phyloP scores from a whole-genome alignment of 805 yeast genomes.

The Metschnikowia santaceciliae region DNA sequence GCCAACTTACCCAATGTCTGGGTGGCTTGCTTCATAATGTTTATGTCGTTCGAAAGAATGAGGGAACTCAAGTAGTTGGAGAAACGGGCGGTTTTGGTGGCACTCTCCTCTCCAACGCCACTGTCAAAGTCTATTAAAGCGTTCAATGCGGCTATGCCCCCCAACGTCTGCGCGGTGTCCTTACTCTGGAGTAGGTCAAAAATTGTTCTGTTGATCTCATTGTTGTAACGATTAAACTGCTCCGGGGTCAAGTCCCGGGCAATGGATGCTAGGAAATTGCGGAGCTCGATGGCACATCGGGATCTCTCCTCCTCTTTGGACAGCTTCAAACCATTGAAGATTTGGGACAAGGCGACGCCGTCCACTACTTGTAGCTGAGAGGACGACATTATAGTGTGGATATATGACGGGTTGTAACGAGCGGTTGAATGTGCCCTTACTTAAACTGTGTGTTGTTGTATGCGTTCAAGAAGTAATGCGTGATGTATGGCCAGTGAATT shows the following conservation, averaged over 20 bases:
- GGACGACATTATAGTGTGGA: constrained; percentile 9
- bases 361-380: constrained; percentile 27
- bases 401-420: neutral
- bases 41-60: constrained; percentile 76
- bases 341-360: constrained; percentile 49
- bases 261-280: constrained; percentile 63
- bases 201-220: constrained; percentile 80
- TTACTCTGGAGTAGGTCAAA: constrained; percentile 79
- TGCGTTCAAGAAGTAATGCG: neutral
- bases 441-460: neutral
- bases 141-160: constrained; percentile 89
- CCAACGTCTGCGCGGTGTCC: constrained; percentile 69
- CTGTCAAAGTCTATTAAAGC: constrained; percentile 81
- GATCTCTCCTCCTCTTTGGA: constrained; percentile 39
- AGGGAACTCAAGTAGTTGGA: constrained; percentile 84
- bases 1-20: constrained; percentile 85
- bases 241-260: constrained; percentile 81
- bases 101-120: constrained; percentile 70
- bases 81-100: constrained; percentile 83
- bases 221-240: constrained; percentile 75
- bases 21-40: constrained; percentile 84
- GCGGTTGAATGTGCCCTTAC: neutral
- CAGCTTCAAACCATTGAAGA: constrained; percentile 48
- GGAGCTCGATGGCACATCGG: constrained; percentile 66
- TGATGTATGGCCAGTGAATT: neutral